phyloP scores from a whole-genome alignment of 345 rosid species.

The Jatropha curcas region DNA sequence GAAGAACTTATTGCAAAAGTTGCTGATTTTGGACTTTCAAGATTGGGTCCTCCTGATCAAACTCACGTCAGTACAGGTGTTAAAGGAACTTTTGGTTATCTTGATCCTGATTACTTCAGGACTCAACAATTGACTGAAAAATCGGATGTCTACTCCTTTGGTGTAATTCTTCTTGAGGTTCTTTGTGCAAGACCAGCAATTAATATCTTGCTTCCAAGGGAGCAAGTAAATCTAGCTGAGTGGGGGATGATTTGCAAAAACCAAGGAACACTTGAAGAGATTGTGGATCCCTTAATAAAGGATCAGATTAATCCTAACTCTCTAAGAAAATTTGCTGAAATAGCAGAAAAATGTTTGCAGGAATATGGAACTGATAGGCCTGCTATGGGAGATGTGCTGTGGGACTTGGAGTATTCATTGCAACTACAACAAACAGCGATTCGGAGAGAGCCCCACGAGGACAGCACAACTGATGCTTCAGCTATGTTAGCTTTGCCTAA shows the following conservation, averaged over 20 bases:
- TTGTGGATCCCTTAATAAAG: conserved; percentile 42
- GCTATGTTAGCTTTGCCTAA: conserved; percentile 14
- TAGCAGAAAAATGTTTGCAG: conserved; percentile 58
- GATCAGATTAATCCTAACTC: conserved; percentile 42
- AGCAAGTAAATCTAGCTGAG: conserved; percentile 53
- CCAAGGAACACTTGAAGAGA: conserved; percentile 40
- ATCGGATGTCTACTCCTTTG: conserved; percentile 61
- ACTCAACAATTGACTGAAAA: conserved; percentile 53
- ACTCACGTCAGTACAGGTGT: conserved; percentile 41
- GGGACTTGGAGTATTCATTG: conserved; percentile 55
- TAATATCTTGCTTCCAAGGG: conserved; percentile 31
- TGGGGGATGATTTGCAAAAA: conserved; percentile 40
- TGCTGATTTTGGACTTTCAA: conserved; percentile 65
- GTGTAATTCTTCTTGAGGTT: conserved; percentile 57
- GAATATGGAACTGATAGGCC: conserved; percentile 53
- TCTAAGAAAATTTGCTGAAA: conserved; percentile 47
- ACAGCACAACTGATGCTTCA: conserved; percentile 31
- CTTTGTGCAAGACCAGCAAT: conserved; percentile 55
- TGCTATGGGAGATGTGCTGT: conserved; percentile 55
- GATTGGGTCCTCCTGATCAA: conserved; percentile 29
- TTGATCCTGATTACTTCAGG: conserved; percentile 55
- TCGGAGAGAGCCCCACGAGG: conserved; percentile 25
- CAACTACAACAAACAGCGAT: conserved; percentile 39
- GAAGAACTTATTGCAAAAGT: conserved; percentile 49
- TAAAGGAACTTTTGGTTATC: conserved; percentile 60